Evolutionary conservation across 1,284 basidiomycete genomes (phyloP).

Genomic region (Sporisorium sorghi): DNA sequence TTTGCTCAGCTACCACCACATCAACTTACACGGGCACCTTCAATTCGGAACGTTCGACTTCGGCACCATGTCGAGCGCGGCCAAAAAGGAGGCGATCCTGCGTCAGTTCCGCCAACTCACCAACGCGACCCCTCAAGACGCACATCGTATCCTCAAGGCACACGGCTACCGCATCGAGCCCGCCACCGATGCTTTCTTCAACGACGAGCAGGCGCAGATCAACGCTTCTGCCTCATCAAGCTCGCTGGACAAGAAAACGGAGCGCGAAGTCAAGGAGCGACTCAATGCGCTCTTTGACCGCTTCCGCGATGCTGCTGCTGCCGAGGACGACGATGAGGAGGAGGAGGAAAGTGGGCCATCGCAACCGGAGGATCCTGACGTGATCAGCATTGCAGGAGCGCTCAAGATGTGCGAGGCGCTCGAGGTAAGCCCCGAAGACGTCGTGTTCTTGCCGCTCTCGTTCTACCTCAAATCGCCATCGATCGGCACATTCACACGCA

Average conservation of each 20-base stretch:
- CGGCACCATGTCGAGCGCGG: constrained; percentile 43
- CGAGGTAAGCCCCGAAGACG: constrained; percentile 60
- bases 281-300: constrained; percentile 78
- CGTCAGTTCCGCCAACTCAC: constrained; percentile 51
- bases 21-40: too few species aligned
- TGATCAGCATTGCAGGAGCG: constrained; percentile 64
- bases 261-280: constrained; percentile 66
- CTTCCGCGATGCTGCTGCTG: constrained; percentile 67
- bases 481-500: constrained; percentile 60
- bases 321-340: constrained; percentile 24
- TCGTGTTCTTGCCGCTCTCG: constrained; percentile 63
- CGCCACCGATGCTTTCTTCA: constrained; percentile 82
- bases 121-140: constrained; percentile 72
- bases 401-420: constrained; percentile 62
- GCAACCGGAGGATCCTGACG: constrained; percentile 50
- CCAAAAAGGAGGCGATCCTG: constrained; percentile 51
- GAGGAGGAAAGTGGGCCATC: constrained; percentile 16
- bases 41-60: too few species aligned
- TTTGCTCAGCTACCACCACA: not conserved
- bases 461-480: constrained; percentile 63
- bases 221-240: constrained; percentile 34
- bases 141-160: constrained; percentile 79
- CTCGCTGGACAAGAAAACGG: constrained; percentile 44
- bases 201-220: constrained; percentile 60
- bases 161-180: constrained; percentile 77